Percentiles rank a stretch among this genome's conserved stretches.
phyloP scores from a whole-genome alignment of 2,329 filamentous ascomycete genomes.

The Cryphonectria japonica region DNA sequence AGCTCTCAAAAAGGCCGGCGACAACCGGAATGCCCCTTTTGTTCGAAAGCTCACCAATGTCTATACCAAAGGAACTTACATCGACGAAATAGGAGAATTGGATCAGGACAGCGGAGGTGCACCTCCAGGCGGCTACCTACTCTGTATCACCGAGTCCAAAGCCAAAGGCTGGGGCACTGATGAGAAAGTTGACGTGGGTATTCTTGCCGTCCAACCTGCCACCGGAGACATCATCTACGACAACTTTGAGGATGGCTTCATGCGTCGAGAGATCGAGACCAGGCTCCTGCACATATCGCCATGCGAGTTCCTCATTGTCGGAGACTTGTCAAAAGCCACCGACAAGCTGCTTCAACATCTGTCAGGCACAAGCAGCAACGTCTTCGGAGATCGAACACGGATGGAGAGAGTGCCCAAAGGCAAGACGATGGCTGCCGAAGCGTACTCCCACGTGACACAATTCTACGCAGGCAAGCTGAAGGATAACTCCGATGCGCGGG shows the following conservation, averaged over 20 bases:
- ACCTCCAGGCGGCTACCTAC: slow-evolving; percentile 78
- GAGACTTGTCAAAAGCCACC: slow-evolving; percentile 84
- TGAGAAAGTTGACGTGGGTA: slow-evolving; percentile 89
- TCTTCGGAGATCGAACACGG: slow-evolving; percentile 87
- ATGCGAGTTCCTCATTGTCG: slow-evolving; percentile 92
- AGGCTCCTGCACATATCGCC: slow-evolving; percentile 93
- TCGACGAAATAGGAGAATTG: slow-evolving; percentile 87
- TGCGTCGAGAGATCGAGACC: slow-evolving; percentile 95
- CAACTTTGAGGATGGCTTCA: slow-evolving; percentile 94
- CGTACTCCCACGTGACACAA: slow-evolving; percentile 85
- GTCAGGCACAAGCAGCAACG: slow-evolving; percentile 85
- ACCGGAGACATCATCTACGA: slow-evolving; percentile 97
- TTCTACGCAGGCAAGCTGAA: slow-evolving; percentile 92
- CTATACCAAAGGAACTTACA: slow-evolving; percentile 97
- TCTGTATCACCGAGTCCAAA: slow-evolving; percentile 87
- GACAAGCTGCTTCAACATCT: slow-evolving; percentile 92
- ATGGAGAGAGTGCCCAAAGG: slow-evolving; percentile 77
- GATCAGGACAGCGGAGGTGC: slow-evolving; percentile 54
- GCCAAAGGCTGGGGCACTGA: slow-evolving; percentile 81
- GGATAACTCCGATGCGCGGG: slow-evolving; percentile 58
- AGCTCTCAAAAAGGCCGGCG: slow-evolving; percentile 90
- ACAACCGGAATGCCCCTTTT: slow-evolving; percentile 92
- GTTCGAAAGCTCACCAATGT: slow-evolving; percentile 91
- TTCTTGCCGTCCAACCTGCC: slow-evolving; percentile 91
- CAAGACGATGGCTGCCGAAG: slow-evolving; percentile 81